Conservation (phyloP, 768 basidiomycete genomes). For the Russula sp. region DNA sequence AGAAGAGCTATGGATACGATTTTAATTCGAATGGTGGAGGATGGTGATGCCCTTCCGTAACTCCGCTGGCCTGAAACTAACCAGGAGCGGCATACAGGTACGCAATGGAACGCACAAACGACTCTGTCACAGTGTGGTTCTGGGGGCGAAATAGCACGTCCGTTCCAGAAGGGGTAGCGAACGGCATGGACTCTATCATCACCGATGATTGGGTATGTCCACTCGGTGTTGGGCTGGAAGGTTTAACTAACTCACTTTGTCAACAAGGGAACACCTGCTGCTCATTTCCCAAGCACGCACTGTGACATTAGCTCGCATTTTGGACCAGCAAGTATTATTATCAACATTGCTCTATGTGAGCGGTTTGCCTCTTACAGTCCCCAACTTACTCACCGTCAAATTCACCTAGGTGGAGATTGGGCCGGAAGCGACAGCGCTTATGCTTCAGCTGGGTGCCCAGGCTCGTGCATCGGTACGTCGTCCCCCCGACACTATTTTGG, state of each 20-base stretch:
- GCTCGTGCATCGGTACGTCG: conserved; percentile 22
- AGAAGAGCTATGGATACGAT: conserved; percentile 47
- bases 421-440: conserved; percentile 21
- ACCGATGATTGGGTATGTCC: conserved; percentile 24
- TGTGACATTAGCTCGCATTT: conserved; percentile 33
- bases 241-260: neutral
- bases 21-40: conserved; percentile 59
- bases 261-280: conserved; percentile 24
- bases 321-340: conserved; percentile 26
- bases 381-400: neutral
- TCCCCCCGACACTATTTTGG: neutral
- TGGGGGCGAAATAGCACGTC: conserved; percentile 31
- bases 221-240: neutral
- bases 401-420: conserved; percentile 23
- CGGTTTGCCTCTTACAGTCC: neutral
- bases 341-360: conserved; percentile 27
- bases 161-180: conserved; percentile 16
- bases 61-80: neutral
- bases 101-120: conserved; percentile 30
- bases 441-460: conserved; percentile 21
- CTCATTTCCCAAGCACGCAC: conserved; percentile 28
- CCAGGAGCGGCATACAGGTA: conserved; percentile 23
- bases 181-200: conserved; percentile 22
- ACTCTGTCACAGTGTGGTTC: conserved; percentile 33
- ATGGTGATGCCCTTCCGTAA: conserved; percentile 35